Percentiles rank a stretch among this genome's conserved stretches.
Conservation (phyloP, 192 early-diverging fungal genomes). For the Dissophora globulifera region DNA sequence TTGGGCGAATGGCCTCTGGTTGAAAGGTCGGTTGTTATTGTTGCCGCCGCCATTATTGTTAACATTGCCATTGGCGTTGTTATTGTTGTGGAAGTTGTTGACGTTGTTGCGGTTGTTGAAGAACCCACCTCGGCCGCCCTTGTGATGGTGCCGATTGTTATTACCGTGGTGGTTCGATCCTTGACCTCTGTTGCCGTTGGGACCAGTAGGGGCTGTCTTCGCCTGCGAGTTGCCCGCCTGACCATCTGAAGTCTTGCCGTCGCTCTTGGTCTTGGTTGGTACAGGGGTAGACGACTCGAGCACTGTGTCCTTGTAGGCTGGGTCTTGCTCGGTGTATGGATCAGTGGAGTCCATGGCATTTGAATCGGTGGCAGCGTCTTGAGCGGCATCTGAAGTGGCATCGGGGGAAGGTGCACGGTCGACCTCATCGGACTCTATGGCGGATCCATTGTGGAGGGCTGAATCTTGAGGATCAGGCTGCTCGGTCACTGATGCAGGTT, state of each 20-base stretch:
- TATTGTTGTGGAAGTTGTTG: background rate
- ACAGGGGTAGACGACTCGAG: conserved; percentile 15
- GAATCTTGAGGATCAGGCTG: background rate
- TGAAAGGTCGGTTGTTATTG: conserved; percentile 14
- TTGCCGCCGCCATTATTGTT: no score
- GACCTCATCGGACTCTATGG: conserved; percentile 23
- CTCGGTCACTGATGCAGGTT: background rate
- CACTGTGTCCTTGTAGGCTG: conserved; percentile 21
- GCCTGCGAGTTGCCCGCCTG: conserved; percentile 5
- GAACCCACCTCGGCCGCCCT: conserved; percentile 14
- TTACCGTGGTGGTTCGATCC: conserved; percentile 5
- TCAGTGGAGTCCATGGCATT: background rate
- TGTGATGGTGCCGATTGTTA: conserved; percentile 10
- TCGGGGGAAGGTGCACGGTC: background rate
- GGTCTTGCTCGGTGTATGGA: conserved; percentile 30
- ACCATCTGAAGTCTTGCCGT: background rate
- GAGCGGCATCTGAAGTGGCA: background rate
- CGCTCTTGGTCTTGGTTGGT: conserved; percentile 1
- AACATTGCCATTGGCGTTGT: conserved; percentile 11
- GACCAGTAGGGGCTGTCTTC: conserved; percentile 3
- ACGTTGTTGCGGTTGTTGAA: conserved; percentile 19
- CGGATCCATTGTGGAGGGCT: background rate
- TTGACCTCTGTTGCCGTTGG: background rate
- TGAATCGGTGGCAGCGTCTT: background rate
- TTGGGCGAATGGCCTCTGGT: conserved; percentile 9